Evolutionary conservation across 1,139 yeast genomes (phyloP).

Genomic region (Hemisphaericaspora subhashii): DNA sequence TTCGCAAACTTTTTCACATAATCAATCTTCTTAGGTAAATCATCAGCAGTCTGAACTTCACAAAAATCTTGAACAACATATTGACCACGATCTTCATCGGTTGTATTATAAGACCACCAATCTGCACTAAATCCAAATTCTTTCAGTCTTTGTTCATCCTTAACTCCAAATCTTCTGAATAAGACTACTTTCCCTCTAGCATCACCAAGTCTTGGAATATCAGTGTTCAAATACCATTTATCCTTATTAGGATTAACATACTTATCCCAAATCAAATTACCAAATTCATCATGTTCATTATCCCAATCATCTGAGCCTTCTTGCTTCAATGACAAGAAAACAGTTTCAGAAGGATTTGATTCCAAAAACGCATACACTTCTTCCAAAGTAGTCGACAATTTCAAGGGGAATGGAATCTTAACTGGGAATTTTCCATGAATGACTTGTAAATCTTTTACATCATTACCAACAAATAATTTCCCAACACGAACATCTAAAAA

Average conservation of each 20-base stretch:
- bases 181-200: slow-evolving; percentile 66
- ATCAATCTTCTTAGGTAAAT: slow-evolving; percentile 56
- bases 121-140: slow-evolving; percentile 69
- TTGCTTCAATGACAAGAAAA: slow-evolving; percentile 68
- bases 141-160: slow-evolving; percentile 40
- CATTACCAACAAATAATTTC: slow-evolving; percentile 50
- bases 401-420: slow-evolving; percentile 57
- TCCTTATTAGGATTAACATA: slow-evolving; percentile 53
- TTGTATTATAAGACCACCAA: slow-evolving; percentile 66
- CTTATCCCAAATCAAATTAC: slow-evolving; percentile 60
- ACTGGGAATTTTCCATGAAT: slow-evolving; percentile 81
- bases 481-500: slow-evolving; percentile 72
- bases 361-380: slow-evolving; percentile 62
- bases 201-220: slow-evolving; percentile 60
- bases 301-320: slow-evolving; percentile 73
- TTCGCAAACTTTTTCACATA: slow-evolving; percentile 59
- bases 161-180: slow-evolving; percentile 70
- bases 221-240: slow-evolving; percentile 60
- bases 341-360: slow-evolving; percentile 56
- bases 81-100: slow-evolving; percentile 61
- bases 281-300: slow-evolving; percentile 63
- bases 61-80: slow-evolving; percentile 76
- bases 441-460: slow-evolving; percentile 53
- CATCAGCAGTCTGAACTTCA: slow-evolving; percentile 55
- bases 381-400: slow-evolving; percentile 45